Evolutionary conservation across 257 asterid species (phyloP).

Genomic region (Buddleja alternifolia): DNA sequence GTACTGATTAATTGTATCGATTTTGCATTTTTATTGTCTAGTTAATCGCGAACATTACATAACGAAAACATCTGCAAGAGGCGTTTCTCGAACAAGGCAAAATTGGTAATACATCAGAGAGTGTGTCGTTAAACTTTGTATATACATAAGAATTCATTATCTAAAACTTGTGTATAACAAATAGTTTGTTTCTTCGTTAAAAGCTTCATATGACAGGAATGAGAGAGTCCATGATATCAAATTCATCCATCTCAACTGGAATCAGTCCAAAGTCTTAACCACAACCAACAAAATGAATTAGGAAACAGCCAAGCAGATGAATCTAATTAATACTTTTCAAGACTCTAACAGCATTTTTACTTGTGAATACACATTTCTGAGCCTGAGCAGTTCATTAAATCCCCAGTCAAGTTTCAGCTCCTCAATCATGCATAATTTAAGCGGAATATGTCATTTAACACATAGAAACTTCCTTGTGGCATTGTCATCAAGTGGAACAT

Average conservation of each 20-base stretch:
- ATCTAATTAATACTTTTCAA: conserved; percentile 6
- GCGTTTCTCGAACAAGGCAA: too few relatives aligned
- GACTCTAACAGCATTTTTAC: neutral
- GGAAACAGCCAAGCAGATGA: conserved; percentile 16
- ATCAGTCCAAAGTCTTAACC: conserved; percentile 13
- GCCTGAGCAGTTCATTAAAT: conserved; percentile 8
- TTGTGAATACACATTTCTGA: conserved; percentile 8
- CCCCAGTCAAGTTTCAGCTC: conserved; percentile 16
- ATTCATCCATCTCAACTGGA: conserved; percentile 21
- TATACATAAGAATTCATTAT: too few relatives aligned
- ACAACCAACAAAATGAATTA: conserved; percentile 20
- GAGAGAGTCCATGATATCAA: conserved; percentile 6
- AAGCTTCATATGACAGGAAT: neutral
- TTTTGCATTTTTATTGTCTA: too few relatives aligned
- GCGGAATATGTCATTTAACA: conserved; percentile 62
- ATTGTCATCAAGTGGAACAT: conserved; percentile 68
- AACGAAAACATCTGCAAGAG: too few relatives aligned
- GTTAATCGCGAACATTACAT: too few relatives aligned
- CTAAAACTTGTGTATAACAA: too few relatives aligned
- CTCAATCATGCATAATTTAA: conserved; percentile 54
- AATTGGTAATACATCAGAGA: too few relatives aligned
- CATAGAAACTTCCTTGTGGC: conserved; percentile 58
- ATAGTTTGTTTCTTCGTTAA: too few relatives aligned
- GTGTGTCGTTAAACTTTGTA: too few relatives aligned
- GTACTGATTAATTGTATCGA: too few relatives aligned